phyloP scores from a whole-genome alignment of 2,329 filamentous ascomycete species.

The Penicillium italicum region DNA sequence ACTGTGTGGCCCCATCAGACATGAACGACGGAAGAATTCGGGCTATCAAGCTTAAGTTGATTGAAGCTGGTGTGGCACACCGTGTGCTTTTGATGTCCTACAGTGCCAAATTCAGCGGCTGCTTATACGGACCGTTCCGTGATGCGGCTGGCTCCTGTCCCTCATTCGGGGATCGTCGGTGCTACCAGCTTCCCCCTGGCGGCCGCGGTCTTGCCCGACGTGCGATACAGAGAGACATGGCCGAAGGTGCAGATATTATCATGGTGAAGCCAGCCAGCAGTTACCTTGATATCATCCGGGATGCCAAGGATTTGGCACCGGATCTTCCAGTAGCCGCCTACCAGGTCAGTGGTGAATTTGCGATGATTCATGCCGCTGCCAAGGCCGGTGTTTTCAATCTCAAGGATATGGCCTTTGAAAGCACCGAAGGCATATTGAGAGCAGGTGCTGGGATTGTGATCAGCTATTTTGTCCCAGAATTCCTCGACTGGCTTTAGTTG shows the following conservation, averaged over 20 bases:
- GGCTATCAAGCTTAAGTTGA: conserved; percentile 96
- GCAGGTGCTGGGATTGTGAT: conserved; percentile 91
- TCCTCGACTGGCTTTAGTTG: conserved; percentile 57
- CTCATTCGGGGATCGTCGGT: conserved; percentile 89
- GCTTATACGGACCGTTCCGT: conserved; percentile 93
- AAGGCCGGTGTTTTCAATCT: conserved; percentile 96
- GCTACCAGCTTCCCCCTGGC: conserved; percentile 93
- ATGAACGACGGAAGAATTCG: conserved; percentile 99
- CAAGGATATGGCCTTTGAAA: conserved; percentile 91
- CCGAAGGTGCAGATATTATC: conserved; percentile 93
- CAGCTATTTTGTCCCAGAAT: conserved; percentile 87
- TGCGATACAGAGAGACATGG: conserved; percentile 84
- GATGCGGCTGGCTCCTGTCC: conserved; percentile 90
- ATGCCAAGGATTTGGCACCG: conserved; percentile 89
- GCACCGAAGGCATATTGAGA: conserved; percentile 85
- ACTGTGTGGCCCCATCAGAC: conserved; percentile 94
- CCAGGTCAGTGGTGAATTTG: conserved; percentile 94
- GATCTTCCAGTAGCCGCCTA: conserved; percentile 94
- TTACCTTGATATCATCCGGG: conserved; percentile 95
- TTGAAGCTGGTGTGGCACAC: conserved; percentile 90
- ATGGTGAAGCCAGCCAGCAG: conserved; percentile 98
- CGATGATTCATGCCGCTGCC: conserved; percentile 94
- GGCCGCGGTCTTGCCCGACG: conserved; percentile 86
- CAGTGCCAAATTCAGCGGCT: conserved; percentile 95
- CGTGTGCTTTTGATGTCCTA: conserved; percentile 94